Percentiles rank a stretch among this genome's conserved stretches.
phyloP scores from a whole-genome alignment of 805 yeast species.

The Yamadazyma endophytica region DNA sequence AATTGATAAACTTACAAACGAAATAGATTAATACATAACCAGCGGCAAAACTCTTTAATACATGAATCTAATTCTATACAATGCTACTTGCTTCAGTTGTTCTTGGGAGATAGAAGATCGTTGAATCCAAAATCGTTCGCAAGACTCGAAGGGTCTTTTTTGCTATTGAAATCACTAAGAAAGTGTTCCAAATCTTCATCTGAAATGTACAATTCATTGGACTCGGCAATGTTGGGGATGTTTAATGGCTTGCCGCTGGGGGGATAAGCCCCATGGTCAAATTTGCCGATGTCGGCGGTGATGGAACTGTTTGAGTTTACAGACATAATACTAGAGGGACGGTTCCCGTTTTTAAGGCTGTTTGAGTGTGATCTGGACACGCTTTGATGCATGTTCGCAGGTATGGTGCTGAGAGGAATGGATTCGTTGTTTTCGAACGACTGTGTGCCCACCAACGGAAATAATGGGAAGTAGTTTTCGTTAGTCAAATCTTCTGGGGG shows the following conservation, averaged over 20 bases:
- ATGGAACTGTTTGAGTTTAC: slow-evolving; percentile 33
- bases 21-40: too few species aligned
- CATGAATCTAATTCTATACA: too few species aligned
- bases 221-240: slow-evolving; percentile 9
- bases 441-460: slow-evolving; percentile 36
- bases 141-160: too few species aligned
- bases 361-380: slow-evolving; percentile 6
- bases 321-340: slow-evolving; percentile 40
- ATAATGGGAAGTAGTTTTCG: slow-evolving; percentile 28
- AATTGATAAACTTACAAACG: too few species aligned
- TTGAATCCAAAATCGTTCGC: too few species aligned
- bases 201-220: slow-evolving; percentile 11
- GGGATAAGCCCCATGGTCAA: slow-evolving; percentile 10
- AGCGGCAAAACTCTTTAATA: too few species aligned
- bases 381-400: slow-evolving; percentile 9
- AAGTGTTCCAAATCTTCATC: slow-evolving; percentile 12
- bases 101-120: too few species aligned
- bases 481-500: too few species aligned
- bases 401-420: slow-evolving; percentile 31
- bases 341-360: slow-evolving; percentile 6
- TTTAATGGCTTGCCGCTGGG: slow-evolving; percentile 5
- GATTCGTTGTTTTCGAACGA: slow-evolving; percentile 33
- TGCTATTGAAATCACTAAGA: too few species aligned
- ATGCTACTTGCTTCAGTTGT: too few species aligned
- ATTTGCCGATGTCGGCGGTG: slow-evolving; percentile 5